Evolutionary conservation across 768 basidiomycete species (phyloP), one percentile per base, ranked within the genome.

Genomic region (Leccinum truebloodii): DNA sequence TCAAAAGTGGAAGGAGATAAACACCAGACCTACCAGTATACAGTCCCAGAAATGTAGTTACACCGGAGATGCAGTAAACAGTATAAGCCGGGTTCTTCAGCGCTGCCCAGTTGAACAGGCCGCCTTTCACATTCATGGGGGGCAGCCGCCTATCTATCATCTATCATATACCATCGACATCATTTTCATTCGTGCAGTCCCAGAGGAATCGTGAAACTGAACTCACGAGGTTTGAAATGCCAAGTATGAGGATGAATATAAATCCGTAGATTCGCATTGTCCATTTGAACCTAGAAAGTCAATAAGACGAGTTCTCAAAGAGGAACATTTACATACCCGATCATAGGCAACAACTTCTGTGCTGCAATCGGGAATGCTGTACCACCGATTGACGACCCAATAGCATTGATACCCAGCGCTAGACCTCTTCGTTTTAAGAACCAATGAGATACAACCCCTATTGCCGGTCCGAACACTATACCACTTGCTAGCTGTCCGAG

Each of bases 331-430:
- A 35, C n/a, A 77, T 68, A 84, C 87, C 87, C 86, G 2, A 88
- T 78, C 57, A 71, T 60, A 1, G 77, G 73, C 46, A 90, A 76
- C 30, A 90, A 75, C 35, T 79, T 82, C 49, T 80, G 83, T 3
- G 83, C 80, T 12, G 80, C 64, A 46, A 90, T 86, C 0, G 91
- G 90, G 49, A 90, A 80, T 1, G 88, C 57, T 0, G 85, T 86
- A 10, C 91, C 89, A 3, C 91, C 90, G 0, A 89, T 53, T 1
- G 87, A 87, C 0, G 86, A 83, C 0, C 90, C 89, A n/a, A 85
- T 75, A 0, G 90, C 87, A 13, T 81, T 77, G n/a, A 88, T 59
- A 3, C 89, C 89, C 71, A 90, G 69, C 0, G 84, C 88, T 3
- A 85, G 59, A 0, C 84, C 81, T 41, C 84, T 76, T 41, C 75